Conservation (phyloP, 768 basidiomycete genomes). For the Trametes maxima region DNA sequence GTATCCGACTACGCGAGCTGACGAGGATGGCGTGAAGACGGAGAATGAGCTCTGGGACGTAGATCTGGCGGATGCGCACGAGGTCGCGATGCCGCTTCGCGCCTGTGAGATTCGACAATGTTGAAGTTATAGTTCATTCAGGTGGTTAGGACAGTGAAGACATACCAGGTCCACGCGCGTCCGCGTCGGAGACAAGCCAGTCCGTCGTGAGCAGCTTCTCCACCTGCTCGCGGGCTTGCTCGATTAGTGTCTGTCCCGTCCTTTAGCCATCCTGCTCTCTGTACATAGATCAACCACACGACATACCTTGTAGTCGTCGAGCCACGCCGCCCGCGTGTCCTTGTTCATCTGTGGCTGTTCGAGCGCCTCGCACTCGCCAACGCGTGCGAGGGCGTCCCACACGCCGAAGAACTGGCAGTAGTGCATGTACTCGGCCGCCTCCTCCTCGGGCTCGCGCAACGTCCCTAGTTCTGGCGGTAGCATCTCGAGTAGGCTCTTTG, state of each 20-base stretch:
- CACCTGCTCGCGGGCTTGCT: conserved; percentile 65
- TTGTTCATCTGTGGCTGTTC: conserved; percentile 59
- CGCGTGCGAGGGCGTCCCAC: conserved; percentile 65
- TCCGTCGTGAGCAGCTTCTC: conserved; percentile 74
- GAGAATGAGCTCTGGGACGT: conserved; percentile 87
- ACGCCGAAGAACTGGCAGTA: conserved; percentile 79
- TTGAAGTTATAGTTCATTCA: neutral
- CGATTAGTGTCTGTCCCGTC: conserved; percentile 52
- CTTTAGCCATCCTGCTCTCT: neutral
- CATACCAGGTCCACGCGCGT: conserved; percentile 42
- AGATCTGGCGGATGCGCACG: conserved; percentile 82
- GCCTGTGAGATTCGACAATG: conserved; percentile 49
- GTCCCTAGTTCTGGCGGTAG: conserved; percentile 65
- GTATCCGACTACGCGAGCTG: conserved; percentile 61
- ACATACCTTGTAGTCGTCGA: conserved; percentile 64
- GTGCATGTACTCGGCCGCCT: conserved; percentile 74
- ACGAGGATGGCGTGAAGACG: conserved; percentile 77
- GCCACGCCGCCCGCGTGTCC: conserved; percentile 61
- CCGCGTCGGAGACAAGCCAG: conserved; percentile 68
- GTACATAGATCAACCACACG: neutral
- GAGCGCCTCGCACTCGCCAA: conserved; percentile 60
- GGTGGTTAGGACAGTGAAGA: neutral
- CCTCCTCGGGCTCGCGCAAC: conserved; percentile 69
- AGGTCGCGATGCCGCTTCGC: conserved; percentile 55
- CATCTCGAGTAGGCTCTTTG: conserved; percentile 57